Base-by-base conservation (phyloP, 768 basidiomycete species). In the Auricularia auricula-judae region DNA sequence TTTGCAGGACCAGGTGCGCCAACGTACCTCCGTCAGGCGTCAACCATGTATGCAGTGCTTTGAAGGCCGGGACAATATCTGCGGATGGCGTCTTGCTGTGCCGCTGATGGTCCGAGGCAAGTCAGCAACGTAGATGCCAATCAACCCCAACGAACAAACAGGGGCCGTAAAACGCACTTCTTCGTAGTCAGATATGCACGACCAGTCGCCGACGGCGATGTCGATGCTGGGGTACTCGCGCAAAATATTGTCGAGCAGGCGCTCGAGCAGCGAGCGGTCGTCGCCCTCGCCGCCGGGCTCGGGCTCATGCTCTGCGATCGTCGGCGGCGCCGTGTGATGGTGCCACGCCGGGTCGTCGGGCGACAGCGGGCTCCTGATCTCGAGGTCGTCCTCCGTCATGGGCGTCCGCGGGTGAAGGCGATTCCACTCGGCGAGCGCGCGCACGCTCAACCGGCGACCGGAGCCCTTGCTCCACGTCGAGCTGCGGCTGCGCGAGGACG, bases 381-480 rank as follows among this genome's bases (percentile, higher is more conserved):
- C 56, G 16, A 59, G 23, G 34, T 59, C 29, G 29, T 59, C 56
- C 34, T 59, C 56, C 4, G 56, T 59, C 56, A 59, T 59, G 29
- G 56, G 56, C 56, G 56, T 59, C 1, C 29, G 23, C 21, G 56
- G 56, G 56, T 59, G 56, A 21, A 59, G 18, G 3, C 34, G 23
- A 5, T 59, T 59, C 56, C 56, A 59, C 33, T 59, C 56, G 2
- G 56, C 56, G 7, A 59, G 29, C 34, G 56, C 56, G 56, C 56
- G 56, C 11, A 59, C 56, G 34, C 56, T 59, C 4, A 59, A 29
- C 33, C 56, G 1, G 3, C 56, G 56, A 4, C 56, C 56, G 5
- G 56, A 59, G 34, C 56, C 56, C 18, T 59, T 59, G 29, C 56
- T 59, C 56, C 56, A 59, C 21, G 56, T 59, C 23, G 56, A 59